These are phyloP conservation scores for Wickerhamiella parazyma DNA, from an alignment of 805 yeast species.

Conservation along the genomic window DNA sequence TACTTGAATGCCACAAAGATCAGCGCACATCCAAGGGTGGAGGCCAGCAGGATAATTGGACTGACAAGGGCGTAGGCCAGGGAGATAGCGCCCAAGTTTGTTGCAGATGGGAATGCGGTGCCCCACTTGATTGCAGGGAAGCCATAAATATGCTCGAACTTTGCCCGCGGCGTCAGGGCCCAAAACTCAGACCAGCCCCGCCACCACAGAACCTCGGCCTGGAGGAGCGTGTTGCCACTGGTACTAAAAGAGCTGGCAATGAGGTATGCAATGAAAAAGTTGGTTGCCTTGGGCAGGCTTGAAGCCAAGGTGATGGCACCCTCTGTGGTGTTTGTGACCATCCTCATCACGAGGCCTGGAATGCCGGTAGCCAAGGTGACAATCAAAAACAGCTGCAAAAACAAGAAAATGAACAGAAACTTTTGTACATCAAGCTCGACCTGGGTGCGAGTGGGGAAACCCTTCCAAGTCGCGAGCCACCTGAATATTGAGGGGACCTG, in stretches of 20 bases:
- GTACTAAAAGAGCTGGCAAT: constrained; percentile 63
- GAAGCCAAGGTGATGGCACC: constrained; percentile 48
- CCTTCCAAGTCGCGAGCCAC: constrained; percentile 39
- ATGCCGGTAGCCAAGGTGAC: constrained; percentile 75
- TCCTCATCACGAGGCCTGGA: constrained; percentile 31
- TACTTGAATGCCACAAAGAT: constrained; percentile 58
- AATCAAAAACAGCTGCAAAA: constrained; percentile 71
- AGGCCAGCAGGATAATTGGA: constrained; percentile 57
- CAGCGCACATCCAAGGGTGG: constrained; percentile 42
- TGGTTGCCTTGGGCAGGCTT: constrained; percentile 75
- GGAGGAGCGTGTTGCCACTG: constrained; percentile 57
- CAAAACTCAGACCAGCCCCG: constrained; percentile 27
- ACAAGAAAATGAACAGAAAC: constrained; percentile 67
- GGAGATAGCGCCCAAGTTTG: constrained; percentile 68
- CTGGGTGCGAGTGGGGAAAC: constrained; percentile 46
- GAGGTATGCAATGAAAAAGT: constrained; percentile 68
- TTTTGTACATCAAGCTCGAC: constrained; percentile 58
- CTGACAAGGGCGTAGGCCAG: constrained; percentile 66
- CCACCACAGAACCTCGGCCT: constrained; percentile 38
- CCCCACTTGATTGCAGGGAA: constrained; percentile 59
- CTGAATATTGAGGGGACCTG: constrained; percentile 47
- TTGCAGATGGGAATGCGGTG: constrained; percentile 56
- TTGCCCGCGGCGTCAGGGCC: constrained; percentile 52
- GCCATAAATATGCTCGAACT: constrained; percentile 32
- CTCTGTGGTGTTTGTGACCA: constrained; percentile 19